A percentile compares a stretch with the other conserved stretches of the same genome.
phyloP scores from a whole-genome alignment of 2,329 filamentous ascomycete species.

The Diaporthe citri region DNA sequence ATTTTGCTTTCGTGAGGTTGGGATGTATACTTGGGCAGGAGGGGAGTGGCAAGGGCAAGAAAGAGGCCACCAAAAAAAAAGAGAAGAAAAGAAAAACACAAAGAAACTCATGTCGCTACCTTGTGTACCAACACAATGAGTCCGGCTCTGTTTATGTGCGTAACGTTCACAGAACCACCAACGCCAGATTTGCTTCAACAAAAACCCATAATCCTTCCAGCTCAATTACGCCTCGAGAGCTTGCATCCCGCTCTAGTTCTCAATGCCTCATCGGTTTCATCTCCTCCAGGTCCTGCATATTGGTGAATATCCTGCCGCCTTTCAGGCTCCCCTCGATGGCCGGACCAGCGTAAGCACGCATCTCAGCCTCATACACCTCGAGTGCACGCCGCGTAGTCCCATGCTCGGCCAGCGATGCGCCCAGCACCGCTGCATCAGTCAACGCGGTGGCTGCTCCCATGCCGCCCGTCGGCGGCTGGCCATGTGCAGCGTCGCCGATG shows the following conservation, averaged over 20 bases:
- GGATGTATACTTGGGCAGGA: not conserved
- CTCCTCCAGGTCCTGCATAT: slow-evolving; percentile 10
- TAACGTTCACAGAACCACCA: not conserved
- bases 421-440: not conserved
- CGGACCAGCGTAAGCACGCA: not conserved
- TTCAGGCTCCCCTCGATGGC: not conserved
- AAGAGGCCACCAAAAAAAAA: too few relatives aligned
- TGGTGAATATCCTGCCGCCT: not conserved
- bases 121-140: too few relatives aligned
- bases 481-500: slow-evolving; percentile 20
- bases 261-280: slow-evolving; percentile 11
- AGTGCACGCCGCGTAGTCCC: not conserved
- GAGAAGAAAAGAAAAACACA: not conserved
- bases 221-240: too few relatives aligned
- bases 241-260: not conserved
- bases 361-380: not conserved
- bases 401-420: not conserved
- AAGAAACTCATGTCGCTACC: not conserved
- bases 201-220: rapidly evolving
- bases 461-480: slow-evolving; percentile 3
- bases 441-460: not conserved
- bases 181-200: not conserved
- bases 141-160: not conserved
- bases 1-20: too few relatives aligned
- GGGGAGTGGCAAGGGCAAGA: not conserved